Conservation (phyloP, 169 alveolate species). For the Ichthyophthirius multifiliis region DNA sequence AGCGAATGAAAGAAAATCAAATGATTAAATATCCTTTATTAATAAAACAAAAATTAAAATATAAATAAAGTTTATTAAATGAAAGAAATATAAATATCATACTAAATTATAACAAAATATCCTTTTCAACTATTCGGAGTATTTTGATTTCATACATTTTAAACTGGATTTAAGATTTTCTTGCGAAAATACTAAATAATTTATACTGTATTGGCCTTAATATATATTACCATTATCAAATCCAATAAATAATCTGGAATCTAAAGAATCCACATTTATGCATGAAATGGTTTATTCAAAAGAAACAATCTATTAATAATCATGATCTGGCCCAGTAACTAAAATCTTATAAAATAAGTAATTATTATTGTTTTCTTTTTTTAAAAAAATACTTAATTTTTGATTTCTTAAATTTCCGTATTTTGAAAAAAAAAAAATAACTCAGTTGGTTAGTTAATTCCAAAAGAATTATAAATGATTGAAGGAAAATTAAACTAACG, state of each 20-base stretch:
- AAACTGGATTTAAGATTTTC: too few species aligned
- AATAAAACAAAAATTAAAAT: too few species aligned
- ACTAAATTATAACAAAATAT: too few species aligned
- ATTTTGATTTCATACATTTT: too few species aligned
- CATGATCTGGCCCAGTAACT: not conserved
- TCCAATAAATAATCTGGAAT: not conserved
- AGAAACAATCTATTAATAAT: not conserved
- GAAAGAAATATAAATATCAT: too few species aligned
- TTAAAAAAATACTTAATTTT: not conserved
- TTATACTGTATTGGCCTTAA: not conserved
- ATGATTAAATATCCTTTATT: too few species aligned
- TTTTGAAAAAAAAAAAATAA: not conserved
- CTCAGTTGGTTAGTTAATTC: not conserved
- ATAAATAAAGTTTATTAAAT: too few species aligned
- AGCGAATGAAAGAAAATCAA: too few species aligned
- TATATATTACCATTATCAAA: constrained; percentile 2
- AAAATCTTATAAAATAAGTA: not conserved
- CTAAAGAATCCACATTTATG: not conserved
- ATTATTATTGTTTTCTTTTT: not conserved
- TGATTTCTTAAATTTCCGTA: not conserved
- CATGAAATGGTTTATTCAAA: not conserved
- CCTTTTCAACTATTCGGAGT: too few species aligned
- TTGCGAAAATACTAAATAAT: not conserved
- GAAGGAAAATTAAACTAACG: not conserved
- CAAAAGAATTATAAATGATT: not conserved